Evolutionary conservation across 2,329 filamentous ascomycete genomes (phyloP).

Genomic region (Zymoseptoria pseudotritici): DNA sequence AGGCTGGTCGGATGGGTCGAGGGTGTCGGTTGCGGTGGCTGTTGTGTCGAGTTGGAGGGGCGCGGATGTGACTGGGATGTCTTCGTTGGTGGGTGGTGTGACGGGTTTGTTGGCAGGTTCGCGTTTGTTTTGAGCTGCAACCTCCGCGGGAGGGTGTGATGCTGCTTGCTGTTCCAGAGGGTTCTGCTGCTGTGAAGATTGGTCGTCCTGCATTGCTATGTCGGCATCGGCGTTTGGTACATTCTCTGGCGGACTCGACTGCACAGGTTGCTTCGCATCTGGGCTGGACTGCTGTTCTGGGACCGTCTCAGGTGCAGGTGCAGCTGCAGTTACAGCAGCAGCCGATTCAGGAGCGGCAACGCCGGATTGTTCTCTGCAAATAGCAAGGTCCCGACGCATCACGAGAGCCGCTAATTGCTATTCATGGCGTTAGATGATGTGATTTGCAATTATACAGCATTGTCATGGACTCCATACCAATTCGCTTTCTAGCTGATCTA

Average conservation of each 20-base stretch:
- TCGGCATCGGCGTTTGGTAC: conserved; percentile 2
- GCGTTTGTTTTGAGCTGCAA: not conserved
- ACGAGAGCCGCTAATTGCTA: conserved; percentile 28
- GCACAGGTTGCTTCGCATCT: not conserved
- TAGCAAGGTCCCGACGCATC: conserved; percentile 30
- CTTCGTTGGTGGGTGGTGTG: not conserved
- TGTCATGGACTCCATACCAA: conserved; percentile 30
- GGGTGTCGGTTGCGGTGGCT: not conserved
- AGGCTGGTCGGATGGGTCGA: conserved; percentile 8
- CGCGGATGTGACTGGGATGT: not conserved
- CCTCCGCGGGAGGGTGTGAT: not conserved
- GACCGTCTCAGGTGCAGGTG: not conserved
- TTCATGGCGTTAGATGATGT: not conserved
- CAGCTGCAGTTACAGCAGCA: not conserved
- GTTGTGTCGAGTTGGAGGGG: not conserved
- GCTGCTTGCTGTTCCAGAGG: not conserved
- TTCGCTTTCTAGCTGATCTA: conserved; percentile 45
- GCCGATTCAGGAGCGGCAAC: not conserved
- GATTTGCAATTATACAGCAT: not conserved
- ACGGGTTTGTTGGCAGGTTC: not conserved
- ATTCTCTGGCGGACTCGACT: not conserved
- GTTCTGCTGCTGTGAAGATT: not conserved
- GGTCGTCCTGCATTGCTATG: conserved; percentile 5
- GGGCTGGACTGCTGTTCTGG: not conserved
- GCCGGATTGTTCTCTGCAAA: conserved; percentile 20